phyloP scores from a whole-genome alignment of 495 filamentous ascomycete genomes.

The Chaetomium fimeti region DNA sequence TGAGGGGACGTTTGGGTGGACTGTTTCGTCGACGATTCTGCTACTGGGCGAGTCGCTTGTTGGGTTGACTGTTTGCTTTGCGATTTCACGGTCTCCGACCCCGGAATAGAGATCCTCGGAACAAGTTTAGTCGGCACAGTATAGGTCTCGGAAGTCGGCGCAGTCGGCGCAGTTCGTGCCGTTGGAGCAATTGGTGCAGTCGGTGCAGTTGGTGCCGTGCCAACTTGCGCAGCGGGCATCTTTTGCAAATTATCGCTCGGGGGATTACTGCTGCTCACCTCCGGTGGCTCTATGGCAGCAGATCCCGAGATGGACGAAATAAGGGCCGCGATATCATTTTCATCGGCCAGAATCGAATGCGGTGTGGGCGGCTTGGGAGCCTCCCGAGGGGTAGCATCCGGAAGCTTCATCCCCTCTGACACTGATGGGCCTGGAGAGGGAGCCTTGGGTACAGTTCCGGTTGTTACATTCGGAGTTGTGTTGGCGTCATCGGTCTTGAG shows the following conservation, averaged over 20 bases:
- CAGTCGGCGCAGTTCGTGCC: too few species aligned
- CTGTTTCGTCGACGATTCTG: not conserved
- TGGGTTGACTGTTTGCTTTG: not conserved
- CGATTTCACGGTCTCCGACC: not conserved
- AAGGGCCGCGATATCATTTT: constrained; percentile 30
- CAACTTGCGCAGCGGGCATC: not conserved
- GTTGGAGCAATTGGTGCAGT: too few species aligned
- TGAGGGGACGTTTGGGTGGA: not conserved
- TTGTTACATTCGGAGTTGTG: not conserved
- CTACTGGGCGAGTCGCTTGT: not conserved
- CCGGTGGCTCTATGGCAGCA: not conserved
- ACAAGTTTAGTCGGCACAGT: not conserved
- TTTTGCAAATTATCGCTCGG: not conserved
- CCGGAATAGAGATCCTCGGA: not conserved
- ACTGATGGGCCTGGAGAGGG: not conserved
- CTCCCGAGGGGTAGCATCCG: constrained; percentile 11
- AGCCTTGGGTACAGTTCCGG: not conserved
- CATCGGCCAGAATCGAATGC: constrained; percentile 26
- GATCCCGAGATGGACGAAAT: constrained; percentile 26
- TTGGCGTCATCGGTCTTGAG: not conserved
- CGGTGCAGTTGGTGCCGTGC: not conserved
- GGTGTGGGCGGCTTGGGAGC: constrained; percentile 9
- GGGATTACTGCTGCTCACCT: not conserved
- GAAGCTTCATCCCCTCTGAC: constrained; percentile 3
- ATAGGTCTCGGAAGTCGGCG: not conserved